Conservation (phyloP, 495 filamentous ascomycete species). For the Aspergillus ellipticus region DNA sequence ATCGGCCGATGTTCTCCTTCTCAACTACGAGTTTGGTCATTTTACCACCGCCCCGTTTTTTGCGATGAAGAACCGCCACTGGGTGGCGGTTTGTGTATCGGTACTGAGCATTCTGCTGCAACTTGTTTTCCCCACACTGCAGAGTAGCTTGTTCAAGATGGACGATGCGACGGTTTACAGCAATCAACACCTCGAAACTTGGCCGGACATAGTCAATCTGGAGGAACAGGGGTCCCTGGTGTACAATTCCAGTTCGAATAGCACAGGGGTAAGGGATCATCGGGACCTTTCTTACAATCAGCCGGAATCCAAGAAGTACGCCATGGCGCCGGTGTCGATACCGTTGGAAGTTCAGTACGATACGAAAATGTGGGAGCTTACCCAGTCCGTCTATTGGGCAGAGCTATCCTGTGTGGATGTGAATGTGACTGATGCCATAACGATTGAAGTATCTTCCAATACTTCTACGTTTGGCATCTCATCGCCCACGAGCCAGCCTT, state of each 20-base stretch:
- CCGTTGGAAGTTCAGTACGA: constrained; percentile 6
- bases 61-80: constrained; percentile 1
- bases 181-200: constrained; percentile 1
- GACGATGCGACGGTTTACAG: background rate
- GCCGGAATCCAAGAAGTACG: constrained; percentile 2
- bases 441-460: background rate
- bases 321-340: constrained; percentile 1
- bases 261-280: background rate
- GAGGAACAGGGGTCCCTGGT: background rate
- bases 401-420: constrained; percentile 13
- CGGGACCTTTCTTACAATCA: background rate
- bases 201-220: constrained; percentile 1
- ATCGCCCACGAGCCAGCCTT: background rate
- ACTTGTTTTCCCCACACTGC: background rate
- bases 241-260: background rate
- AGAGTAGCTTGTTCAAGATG: constrained; percentile 1
- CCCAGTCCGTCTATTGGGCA: constrained; percentile 23
- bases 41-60: constrained; percentile 5
- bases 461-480: background rate
- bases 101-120: constrained; percentile 6
- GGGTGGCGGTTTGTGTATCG: constrained; percentile 4
- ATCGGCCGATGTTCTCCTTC: constrained; percentile 6
- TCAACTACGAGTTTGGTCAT: constrained; percentile 9
- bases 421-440: background rate
- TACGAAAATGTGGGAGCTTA: constrained; percentile 13